Conservation (phyloP, 2,329 filamentous ascomycete species). For the Cordyceps cateniannulata region DNA sequence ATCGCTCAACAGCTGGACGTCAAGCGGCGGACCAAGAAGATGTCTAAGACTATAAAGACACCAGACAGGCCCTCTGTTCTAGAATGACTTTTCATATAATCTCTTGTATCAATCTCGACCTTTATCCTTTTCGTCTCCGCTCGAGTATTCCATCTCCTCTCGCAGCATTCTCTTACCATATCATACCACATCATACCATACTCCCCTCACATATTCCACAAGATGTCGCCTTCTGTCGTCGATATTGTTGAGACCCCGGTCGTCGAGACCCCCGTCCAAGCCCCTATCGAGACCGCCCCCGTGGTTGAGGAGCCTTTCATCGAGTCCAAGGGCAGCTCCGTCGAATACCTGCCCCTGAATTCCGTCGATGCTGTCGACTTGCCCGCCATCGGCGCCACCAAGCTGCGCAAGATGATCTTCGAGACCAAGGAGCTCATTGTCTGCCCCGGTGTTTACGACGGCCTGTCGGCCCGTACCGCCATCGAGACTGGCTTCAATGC, state of each 20-base stretch:
- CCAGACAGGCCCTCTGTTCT: background rate
- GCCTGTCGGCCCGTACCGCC: constrained; percentile 57
- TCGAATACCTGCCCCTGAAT: constrained; percentile 13
- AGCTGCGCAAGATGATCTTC: constrained; percentile 34
- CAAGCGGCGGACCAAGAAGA: background rate
- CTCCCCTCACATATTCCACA: background rate
- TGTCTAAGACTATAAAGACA: constrained; percentile 8
- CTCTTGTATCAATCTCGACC: background rate
- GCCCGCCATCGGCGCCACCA: constrained; percentile 23
- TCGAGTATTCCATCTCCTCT: background rate
- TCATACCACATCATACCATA: background rate
- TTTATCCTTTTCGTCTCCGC: background rate
- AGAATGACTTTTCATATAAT: background rate
- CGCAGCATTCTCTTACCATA: background rate
- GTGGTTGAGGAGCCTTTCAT: background rate
- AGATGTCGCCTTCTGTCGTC: constrained; percentile 7
- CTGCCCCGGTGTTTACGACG: constrained; percentile 63
- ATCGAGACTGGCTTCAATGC: constrained; percentile 54
- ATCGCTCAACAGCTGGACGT: background rate
- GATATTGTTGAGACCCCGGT: constrained; percentile 9
- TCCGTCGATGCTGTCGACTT: constrained; percentile 13
- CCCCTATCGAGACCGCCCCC: background rate
- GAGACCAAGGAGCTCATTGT: constrained; percentile 42
- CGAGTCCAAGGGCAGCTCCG: constrained; percentile 11
- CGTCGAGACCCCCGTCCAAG: background rate